Base-by-base conservation (phyloP, 2,329 filamentous ascomycete genomes). In the Emmonsia crescens region DNA sequence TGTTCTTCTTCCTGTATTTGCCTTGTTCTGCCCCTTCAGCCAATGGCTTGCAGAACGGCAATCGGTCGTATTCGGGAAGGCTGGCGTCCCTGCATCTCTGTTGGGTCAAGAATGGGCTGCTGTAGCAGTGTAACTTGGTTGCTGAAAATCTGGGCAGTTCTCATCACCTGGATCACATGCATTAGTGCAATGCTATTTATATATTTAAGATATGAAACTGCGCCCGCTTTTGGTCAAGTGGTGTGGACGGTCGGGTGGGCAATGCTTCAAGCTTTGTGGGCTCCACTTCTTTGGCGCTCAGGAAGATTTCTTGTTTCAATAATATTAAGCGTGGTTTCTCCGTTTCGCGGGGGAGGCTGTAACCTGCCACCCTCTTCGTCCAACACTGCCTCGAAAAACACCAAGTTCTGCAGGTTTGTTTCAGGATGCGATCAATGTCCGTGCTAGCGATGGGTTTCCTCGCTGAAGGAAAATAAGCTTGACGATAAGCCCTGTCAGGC, bases 121-220 rank as follows among this genome's bases (percentile, higher is more conserved):
- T n/a, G n/a, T n/a, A n/a, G n/a, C n/a, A n/a, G n/a, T n/a, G n/a
- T n/a, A n/a, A n/a, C n/a, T 19, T 40, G n/a, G n/a, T n/a, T 16
- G n/a, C n/a, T n/a, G n/a, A n/a, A 38, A 29, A 29, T 36, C 3
- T 31, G 27, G 27, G 49, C 5, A 52, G 31, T 55, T 38, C 38
- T 38, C 51, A 40, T 36, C 19, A 38, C n/a, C 52, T 27, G 21
- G 21, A 57, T 57, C 56, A 57, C 40, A 40, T 57, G 56, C 56
- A 57, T 57, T 57, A 44, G 56, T n/a, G 24, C 19, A 10, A 36
- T 57, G 16, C 56, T 57, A 57, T 57, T 57, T 57, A 31, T 57
- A 46, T 44, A 9, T 46, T 57, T 31, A 21, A 46, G 36, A 21
- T 46, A 24, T 46, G 40, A 46, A 46, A 57, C 38, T 36, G 33